Evolutionary conservation across 1,284 basidiomycete genomes (phyloP).

Genomic region (Heterobasidion occidentale): DNA sequence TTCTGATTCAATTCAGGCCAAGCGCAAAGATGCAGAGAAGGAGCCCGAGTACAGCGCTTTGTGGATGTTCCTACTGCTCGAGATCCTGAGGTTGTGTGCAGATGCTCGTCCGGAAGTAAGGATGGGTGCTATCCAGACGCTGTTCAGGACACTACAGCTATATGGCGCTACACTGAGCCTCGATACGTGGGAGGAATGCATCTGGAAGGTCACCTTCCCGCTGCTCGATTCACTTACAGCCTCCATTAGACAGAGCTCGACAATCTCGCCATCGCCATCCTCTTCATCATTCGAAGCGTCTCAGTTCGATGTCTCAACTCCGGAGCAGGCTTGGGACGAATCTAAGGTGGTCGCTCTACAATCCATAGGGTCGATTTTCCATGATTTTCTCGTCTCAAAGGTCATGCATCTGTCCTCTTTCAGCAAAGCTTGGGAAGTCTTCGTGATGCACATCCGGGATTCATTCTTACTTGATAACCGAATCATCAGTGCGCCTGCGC

Average conservation of each 20-base stretch:
- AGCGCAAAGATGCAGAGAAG: no score
- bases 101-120: no score
- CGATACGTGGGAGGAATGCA: no score
- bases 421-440: constrained; percentile 60
- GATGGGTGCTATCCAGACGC: no score
- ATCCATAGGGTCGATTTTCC: constrained; percentile 79
- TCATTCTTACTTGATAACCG: constrained; percentile 65
- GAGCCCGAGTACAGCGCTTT: no score
- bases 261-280: constrained; percentile 6
- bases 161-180: no score
- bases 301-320: constrained; percentile 10
- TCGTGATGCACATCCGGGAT: constrained; percentile 63
- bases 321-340: constrained; percentile 64
- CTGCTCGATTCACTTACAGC: constrained; percentile 68
- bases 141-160: no score
- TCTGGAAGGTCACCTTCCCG: no score
- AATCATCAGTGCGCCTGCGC: constrained; percentile 66
- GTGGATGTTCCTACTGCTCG: no score
- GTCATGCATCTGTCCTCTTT: constrained; percentile 70
- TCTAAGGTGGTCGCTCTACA: constrained; percentile 82
- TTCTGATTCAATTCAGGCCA: no score
- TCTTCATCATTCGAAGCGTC: not conserved
- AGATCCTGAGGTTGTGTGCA: no score
- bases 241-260: constrained; percentile 37
- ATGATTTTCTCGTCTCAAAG: constrained; percentile 70